Evolutionary conservation across 2,329 filamentous ascomycete species (phyloP).

Genomic region (Colletotrichum sp.): DNA sequence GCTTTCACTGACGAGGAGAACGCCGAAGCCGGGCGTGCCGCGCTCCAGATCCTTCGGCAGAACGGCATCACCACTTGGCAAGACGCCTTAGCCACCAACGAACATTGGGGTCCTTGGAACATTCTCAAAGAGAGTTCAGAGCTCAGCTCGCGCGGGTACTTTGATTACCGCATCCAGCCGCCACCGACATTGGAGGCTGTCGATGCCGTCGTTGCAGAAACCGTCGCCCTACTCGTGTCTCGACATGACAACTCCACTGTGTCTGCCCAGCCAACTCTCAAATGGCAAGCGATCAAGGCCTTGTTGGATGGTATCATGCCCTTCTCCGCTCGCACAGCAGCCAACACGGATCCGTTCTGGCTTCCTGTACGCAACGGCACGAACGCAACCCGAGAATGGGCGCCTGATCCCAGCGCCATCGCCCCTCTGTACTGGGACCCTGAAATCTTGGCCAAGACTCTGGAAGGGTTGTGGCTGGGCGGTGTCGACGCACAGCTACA

Average conservation of each 20-base stretch:
- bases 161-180: slow-evolving; percentile 29
- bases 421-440: slow-evolving; percentile 37
- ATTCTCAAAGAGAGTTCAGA: slow-evolving; percentile 21
- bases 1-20: slow-evolving; percentile 23
- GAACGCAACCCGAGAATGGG: neutral
- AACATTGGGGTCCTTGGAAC: slow-evolving; percentile 2
- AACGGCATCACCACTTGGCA: slow-evolving; percentile 32
- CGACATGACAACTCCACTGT: slow-evolving; percentile 22
- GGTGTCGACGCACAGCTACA: slow-evolving; percentile 23
- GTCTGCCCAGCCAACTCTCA: slow-evolving; percentile 24
- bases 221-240: neutral
- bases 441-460: slow-evolving; percentile 26
- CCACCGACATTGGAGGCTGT: slow-evolving; percentile 20
- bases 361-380: slow-evolving; percentile 7
- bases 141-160: slow-evolving; percentile 27
- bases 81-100: slow-evolving; percentile 24
- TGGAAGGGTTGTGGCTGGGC: slow-evolving; percentile 24
- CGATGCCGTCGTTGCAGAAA: slow-evolving; percentile 16
- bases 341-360: slow-evolving; percentile 29
- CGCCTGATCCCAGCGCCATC: neutral
- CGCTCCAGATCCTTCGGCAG: slow-evolving; percentile 29
- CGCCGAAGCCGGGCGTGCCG: slow-evolving; percentile 24
- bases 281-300: slow-evolving; percentile 31
- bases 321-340: slow-evolving; percentile 30
- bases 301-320: slow-evolving; percentile 30